phyloP scores from a whole-genome alignment of 176 grass and related monocot genomes.

The Melocanna baccifera region DNA sequence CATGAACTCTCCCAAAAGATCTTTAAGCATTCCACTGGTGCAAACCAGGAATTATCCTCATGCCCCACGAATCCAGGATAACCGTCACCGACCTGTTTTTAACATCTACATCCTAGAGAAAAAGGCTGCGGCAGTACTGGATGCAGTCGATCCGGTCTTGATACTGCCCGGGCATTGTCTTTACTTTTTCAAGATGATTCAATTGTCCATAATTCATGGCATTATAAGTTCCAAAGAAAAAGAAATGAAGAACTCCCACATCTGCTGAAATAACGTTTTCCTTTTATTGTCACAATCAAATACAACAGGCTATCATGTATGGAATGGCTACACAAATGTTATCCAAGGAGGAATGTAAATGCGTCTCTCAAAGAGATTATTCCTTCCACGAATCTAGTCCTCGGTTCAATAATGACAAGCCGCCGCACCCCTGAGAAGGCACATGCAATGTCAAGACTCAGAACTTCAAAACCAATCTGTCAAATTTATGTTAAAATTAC shows the following conservation, averaged over 20 bases:
- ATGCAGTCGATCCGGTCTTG: background rate
- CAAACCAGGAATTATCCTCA: background rate
- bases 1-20: background rate
- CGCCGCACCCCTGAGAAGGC: constrained; percentile 47
- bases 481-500: background rate
- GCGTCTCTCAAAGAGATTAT: constrained; percentile 63
- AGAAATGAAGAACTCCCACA: constrained; percentile 8
- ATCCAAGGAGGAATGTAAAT: constrained; percentile 61
- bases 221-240: background rate
- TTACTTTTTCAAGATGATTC: background rate
- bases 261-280: constrained; percentile 30
- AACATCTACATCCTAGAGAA: background rate
- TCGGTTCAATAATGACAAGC: constrained; percentile 50
- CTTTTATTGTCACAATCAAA: constrained; percentile 38
- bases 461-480: background rate
- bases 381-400: constrained; percentile 57
- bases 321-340: constrained; percentile 57
- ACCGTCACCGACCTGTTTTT: background rate
- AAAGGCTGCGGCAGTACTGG: background rate
- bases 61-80: background rate
- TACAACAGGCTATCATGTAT: constrained; percentile 49
- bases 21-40: background rate
- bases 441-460: background rate
- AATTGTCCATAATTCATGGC: background rate
- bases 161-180: background rate